Evolutionary conservation across 192 early-diverging fungal species (phyloP), one percentile per base, ranked within the genome.

Genomic region (Allomyces macrogynus): DNA sequence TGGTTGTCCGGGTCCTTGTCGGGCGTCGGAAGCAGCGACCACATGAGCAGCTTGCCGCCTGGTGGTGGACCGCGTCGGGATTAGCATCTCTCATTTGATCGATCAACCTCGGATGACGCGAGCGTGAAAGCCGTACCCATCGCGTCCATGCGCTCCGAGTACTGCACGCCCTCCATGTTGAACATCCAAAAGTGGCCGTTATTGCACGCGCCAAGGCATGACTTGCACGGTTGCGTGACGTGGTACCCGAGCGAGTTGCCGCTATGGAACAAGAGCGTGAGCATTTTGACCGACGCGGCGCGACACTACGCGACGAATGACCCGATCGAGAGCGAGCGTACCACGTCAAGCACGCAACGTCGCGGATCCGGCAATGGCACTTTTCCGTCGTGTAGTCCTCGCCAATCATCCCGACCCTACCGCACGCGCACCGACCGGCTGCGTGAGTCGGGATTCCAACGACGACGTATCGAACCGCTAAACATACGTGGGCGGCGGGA

Each of bases 171-270:
- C 54, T 91, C 84, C 0, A 83, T 85, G 44, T 86, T 80, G 71
- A 95, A 95, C 92, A 95, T 96, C 91, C 91, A 95, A 74, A 91
- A 92, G 70, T 97, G 92, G 0, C 94, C 94, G 71, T 97, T 97
- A 75, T 97, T 92, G 70, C 88, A 89, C 24, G 90, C 82, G 60
- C 89, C 86, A 44, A 97, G 76, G 67, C 94, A 97, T 11, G 79
- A 75, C 43, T 84, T 74, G 69, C 94, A 97, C 26, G 92, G 88
- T 68, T 86, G 82, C 1, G 87, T 88, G 32, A 89, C 86, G 68
- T 89, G 86, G 67, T 89, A 89, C 18, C 86, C 88, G 65, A 89
- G 71, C 22, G 80, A 78, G 64, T 88, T 89, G 23, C 88, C 88
- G 62, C 86, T 80, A 14, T 4, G 4, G 61, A 25, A 10, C 22